Evolutionary conservation across 768 basidiomycete genomes (phyloP).

Genomic region (Amanita jacksonii): DNA sequence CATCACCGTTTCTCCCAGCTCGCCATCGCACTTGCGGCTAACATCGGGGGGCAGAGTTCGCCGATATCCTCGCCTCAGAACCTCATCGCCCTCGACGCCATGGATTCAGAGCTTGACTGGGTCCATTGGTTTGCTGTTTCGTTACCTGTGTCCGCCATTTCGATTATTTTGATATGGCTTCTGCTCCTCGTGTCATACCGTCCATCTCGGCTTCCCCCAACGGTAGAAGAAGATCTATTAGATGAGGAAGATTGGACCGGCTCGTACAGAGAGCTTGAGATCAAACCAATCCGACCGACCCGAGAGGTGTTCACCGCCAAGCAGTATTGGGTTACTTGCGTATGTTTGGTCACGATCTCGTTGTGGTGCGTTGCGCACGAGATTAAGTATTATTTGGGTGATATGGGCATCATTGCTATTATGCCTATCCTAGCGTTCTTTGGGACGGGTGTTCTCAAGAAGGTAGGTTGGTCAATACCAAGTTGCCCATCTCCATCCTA

Average conservation of each 20-base stretch:
- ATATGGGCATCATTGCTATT: slow-evolving; percentile 97
- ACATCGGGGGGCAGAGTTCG: slow-evolving; percentile 95
- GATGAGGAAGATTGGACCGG: slow-evolving; percentile 32
- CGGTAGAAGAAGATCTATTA: slow-evolving; percentile 41
- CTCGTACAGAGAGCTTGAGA: slow-evolving; percentile 19
- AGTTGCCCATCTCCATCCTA: background rate
- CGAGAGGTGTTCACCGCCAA: slow-evolving; percentile 72
- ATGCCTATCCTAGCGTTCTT: slow-evolving; percentile 92
- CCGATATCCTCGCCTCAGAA: slow-evolving; percentile 99
- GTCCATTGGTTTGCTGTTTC: slow-evolving; percentile 90
- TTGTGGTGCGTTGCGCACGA: slow-evolving; percentile 85
- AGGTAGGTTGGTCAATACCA: slow-evolving; percentile 39
- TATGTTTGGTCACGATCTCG: slow-evolving; percentile 76
- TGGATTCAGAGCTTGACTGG: slow-evolving; percentile 87
- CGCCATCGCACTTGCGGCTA: slow-evolving; percentile 95
- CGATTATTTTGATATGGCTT: slow-evolving; percentile 86
- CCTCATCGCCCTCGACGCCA: slow-evolving; percentile 80
- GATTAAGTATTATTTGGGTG: slow-evolving; percentile 71
- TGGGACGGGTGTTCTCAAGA: slow-evolving; percentile 85
- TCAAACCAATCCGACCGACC: slow-evolving; percentile 77
- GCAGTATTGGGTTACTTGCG: slow-evolving; percentile 84
- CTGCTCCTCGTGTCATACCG: slow-evolving; percentile 78
- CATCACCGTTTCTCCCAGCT: slow-evolving; percentile 53
- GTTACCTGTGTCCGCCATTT: slow-evolving; percentile 80
- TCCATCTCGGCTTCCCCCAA: slow-evolving; percentile 61